Conservation (phyloP, 2,329 filamentous ascomycete genomes). For the Monosporascus cannonballus region DNA sequence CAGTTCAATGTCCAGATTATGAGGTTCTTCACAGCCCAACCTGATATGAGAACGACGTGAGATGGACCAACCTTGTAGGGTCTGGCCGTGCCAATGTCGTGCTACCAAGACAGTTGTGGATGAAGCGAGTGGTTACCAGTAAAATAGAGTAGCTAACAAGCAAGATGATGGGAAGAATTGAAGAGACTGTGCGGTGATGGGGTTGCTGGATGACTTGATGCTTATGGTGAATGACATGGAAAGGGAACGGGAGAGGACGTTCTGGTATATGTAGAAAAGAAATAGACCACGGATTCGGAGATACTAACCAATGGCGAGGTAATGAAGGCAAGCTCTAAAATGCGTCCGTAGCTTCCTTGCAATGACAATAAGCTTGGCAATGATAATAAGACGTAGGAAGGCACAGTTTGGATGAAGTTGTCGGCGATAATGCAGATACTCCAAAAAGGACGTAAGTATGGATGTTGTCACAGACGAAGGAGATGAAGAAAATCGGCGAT, state of each 20-base stretch:
- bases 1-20: not conserved
- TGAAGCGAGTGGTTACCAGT: conserved; percentile 50
- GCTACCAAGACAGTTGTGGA: conserved; percentile 46
- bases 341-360: too few species aligned
- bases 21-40: not conserved
- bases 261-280: too few species aligned
- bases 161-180: conserved; percentile 41
- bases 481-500: too few species aligned
- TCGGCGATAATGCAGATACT: too few species aligned
- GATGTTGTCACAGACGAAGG: too few species aligned
- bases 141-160: conserved; percentile 56
- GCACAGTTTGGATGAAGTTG: too few species aligned
- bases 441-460: too few species aligned
- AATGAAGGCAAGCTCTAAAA: too few species aligned
- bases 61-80: conserved; percentile 12
- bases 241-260: conserved; percentile 21
- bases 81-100: conserved; percentile 27
- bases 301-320: too few species aligned
- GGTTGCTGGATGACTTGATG: conserved; percentile 37
- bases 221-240: conserved; percentile 28
- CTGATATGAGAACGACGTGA: not conserved
- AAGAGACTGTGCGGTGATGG: conserved; percentile 36
- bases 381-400: too few species aligned
- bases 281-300: too few species aligned
- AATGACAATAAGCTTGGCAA: too few species aligned